phyloP scores from a whole-genome alignment of 2,329 filamentous ascomycete species.

The Aphanocladium album region DNA sequence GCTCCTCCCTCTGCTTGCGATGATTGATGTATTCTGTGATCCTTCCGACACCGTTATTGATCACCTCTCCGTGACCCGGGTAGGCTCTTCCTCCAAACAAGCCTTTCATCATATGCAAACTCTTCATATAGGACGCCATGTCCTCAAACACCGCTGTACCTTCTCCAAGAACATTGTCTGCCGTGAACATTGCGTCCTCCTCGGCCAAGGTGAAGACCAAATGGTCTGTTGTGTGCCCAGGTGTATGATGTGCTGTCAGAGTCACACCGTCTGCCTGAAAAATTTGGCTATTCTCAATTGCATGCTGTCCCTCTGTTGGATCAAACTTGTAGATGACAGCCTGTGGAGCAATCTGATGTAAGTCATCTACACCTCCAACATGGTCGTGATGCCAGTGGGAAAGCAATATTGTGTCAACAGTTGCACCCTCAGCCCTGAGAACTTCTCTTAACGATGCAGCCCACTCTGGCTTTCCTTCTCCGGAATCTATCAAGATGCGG shows the following conservation, averaged over 20 bases:
- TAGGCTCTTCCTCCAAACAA: constrained; percentile 68
- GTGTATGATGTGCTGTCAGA: constrained; percentile 56
- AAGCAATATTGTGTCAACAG: constrained; percentile 65
- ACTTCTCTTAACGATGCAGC: constrained; percentile 57
- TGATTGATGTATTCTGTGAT: constrained; percentile 82
- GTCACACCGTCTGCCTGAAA: constrained; percentile 59
- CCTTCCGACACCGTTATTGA: constrained; percentile 66
- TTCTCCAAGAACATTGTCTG: constrained; percentile 83
- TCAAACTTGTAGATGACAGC: constrained; percentile 63
- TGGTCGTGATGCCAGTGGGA: constrained; percentile 96
- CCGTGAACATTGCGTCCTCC: constrained; percentile 80
- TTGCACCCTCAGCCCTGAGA: constrained; percentile 62
- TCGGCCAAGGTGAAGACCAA: constrained; percentile 72
- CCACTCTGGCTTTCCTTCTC: constrained; percentile 76
- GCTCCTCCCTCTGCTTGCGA: constrained; percentile 70
- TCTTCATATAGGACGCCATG: constrained; percentile 61
- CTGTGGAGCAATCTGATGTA: constrained; percentile 58
- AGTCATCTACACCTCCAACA: constrained; percentile 65
- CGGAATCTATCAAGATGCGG: constrained; percentile 85
- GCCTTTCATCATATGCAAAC: constrained; percentile 62
- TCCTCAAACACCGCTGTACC: constrained; percentile 84
- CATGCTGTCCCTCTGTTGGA: constrained; percentile 44
- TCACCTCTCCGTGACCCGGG: constrained; percentile 78
- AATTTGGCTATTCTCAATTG: constrained; percentile 44
- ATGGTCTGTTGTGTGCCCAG: constrained; percentile 76